Conservation (phyloP, 495 filamentous ascomycete species). For the Filosporella fistucella region DNA sequence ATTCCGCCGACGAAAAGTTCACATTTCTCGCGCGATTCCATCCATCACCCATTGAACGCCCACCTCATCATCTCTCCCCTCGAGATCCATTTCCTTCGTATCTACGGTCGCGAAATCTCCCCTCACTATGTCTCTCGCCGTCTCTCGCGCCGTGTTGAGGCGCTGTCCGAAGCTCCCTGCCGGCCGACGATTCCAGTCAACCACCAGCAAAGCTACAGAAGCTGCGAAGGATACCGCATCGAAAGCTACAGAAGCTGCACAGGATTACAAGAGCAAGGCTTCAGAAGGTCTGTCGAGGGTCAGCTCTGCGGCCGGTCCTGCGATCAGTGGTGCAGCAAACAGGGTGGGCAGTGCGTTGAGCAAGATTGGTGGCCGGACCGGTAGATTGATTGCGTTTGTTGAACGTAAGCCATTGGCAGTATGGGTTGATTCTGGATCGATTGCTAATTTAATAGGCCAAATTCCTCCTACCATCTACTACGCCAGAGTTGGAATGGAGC, state of each 20-base stretch:
- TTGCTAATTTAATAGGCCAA: constrained; percentile 48
- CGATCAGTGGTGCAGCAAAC: constrained; percentile 65
- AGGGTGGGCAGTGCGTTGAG: constrained; percentile 58
- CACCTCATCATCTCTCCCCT: constrained; percentile 4
- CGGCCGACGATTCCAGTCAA: constrained; percentile 56
- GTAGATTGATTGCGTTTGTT: constrained; percentile 71
- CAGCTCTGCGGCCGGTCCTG: constrained; percentile 72
- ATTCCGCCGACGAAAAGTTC: constrained; percentile 12
- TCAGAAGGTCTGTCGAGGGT: constrained; percentile 82
- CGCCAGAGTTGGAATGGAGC: constrained; percentile 79
- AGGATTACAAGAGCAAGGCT: constrained; percentile 69
- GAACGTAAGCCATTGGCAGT: constrained; percentile 62
- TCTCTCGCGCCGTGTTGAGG: constrained; percentile 43
- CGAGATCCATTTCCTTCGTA: constrained; percentile 11
- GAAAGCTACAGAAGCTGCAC: constrained; percentile 63
- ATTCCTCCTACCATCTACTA: constrained; percentile 88
- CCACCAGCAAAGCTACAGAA: constrained; percentile 60
- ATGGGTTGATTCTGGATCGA: constrained; percentile 7
- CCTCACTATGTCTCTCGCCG: constrained; percentile 36
- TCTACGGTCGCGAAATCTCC: constrained; percentile 8
- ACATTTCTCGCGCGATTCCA: constrained; percentile 17
- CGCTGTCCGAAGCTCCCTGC: constrained; percentile 55
- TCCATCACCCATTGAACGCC: constrained; percentile 17
- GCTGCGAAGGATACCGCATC: constrained; percentile 49
- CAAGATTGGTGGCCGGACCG: constrained; percentile 81